Percentiles rank a stretch among this genome's conserved stretches.
Conservation (phyloP, 805 yeast genomes). For the Wickerhamiella shivajii region DNA sequence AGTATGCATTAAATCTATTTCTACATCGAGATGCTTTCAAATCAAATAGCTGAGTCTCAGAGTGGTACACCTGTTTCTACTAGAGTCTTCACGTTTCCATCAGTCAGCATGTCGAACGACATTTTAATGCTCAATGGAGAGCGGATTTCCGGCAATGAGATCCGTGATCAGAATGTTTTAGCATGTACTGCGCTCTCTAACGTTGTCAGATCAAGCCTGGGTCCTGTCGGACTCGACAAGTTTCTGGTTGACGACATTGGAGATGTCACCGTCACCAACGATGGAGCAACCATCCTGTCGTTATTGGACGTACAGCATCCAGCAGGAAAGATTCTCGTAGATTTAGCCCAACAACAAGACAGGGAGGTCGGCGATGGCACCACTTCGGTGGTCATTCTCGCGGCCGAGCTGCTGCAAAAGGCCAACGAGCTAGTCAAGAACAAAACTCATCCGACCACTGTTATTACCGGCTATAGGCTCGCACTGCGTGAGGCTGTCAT, state of each 20-base stretch:
- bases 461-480: slow-evolving; percentile 88
- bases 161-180: slow-evolving; percentile 82
- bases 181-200: slow-evolving; percentile 84
- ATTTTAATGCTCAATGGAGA: slow-evolving; percentile 93
- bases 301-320: slow-evolving; percentile 96
- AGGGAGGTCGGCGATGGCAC: slow-evolving; percentile 98
- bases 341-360: slow-evolving; percentile 96
- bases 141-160: slow-evolving; percentile 88
- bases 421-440: slow-evolving; percentile 89
- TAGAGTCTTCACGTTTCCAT: too few relatives aligned
- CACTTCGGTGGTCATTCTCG: slow-evolving; percentile 91
- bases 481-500: slow-evolving; percentile 84
- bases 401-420: slow-evolving; percentile 77
- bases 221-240: slow-evolving; percentile 97
- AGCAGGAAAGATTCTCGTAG: slow-evolving; percentile 93
- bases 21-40: too few relatives aligned
- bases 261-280: slow-evolving; percentile 96
- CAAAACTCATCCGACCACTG: slow-evolving; percentile 94
- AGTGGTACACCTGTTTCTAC: too few relatives aligned
- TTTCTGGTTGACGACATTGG: slow-evolving; percentile 99
- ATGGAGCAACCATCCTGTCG: slow-evolving; percentile 91
- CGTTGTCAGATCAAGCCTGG: slow-evolving; percentile 79
- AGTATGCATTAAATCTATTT: too few relatives aligned
- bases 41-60: too few relatives aligned
- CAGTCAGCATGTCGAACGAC: too few relatives aligned